phyloP scores from a whole-genome alignment of 768 basidiomycete species.

The Amanita pallidorosea region DNA sequence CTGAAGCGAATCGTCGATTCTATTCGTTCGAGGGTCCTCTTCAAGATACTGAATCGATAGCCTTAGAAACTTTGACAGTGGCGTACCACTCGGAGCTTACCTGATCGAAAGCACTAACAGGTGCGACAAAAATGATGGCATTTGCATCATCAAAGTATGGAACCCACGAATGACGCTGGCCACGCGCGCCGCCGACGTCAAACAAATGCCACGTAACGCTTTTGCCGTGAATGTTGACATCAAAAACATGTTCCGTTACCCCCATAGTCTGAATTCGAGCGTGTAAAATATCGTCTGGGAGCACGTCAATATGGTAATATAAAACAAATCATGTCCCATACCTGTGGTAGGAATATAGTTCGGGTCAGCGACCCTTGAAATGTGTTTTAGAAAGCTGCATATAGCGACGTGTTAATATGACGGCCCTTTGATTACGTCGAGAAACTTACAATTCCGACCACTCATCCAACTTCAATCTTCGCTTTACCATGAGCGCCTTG shows the following conservation, averaged over 20 bases:
- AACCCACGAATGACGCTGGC: constrained; percentile 72
- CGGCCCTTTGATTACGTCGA: constrained; percentile 2
- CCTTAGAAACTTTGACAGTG: background rate
- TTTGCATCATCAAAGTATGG: constrained; percentile 69
- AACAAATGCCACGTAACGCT: constrained; percentile 64
- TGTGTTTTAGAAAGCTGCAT: constrained; percentile 63
- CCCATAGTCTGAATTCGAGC: constrained; percentile 91
- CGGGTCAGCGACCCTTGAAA: constrained; percentile 55
- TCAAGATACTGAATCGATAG: constrained; percentile 53
- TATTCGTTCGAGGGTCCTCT: constrained; percentile 76
- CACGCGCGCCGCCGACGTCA: constrained; percentile 64
- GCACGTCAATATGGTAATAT: constrained; percentile 19
- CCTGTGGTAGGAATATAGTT: constrained; percentile 72
- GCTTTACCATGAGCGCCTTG: constrained; percentile 51
- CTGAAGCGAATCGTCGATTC: constrained; percentile 84
- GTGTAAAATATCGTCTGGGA: constrained; percentile 72
- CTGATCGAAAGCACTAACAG: constrained; percentile 74
- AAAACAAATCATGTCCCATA: constrained; percentile 16
- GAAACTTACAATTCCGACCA: constrained; percentile 78
- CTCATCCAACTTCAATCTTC: constrained; percentile 72
- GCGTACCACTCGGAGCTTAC: constrained; percentile 17
- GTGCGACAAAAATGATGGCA: constrained; percentile 73
- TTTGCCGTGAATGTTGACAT: constrained; percentile 72
- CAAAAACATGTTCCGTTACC: constrained; percentile 75
- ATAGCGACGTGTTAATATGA: constrained; percentile 9